Base-by-base conservation (phyloP, 148 eudicot species). In the Pouteria glomerata region DNA sequence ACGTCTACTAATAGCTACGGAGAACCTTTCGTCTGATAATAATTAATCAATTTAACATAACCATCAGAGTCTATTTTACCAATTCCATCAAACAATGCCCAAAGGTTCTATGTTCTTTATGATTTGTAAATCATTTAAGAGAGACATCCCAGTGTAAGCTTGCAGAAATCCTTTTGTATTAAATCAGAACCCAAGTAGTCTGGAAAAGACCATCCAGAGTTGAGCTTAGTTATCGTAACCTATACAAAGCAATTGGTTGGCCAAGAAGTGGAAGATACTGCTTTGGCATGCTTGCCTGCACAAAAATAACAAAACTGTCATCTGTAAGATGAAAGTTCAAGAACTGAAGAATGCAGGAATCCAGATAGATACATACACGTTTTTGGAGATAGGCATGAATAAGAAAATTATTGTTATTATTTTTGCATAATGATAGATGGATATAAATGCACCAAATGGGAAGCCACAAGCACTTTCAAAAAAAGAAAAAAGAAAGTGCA, bases 211-310 rank as follows among this genome's bases (percentile, higher is more conserved):
- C 23, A 21, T 41, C 34, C 6, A 13, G 42, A 50, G 57, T 1
- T 70, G 53, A 71, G 55, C 27, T 66, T 61, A 53, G 70, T 60
- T 15, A 61, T 44, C 29, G 39, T 68, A 27, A 92, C 99, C 99
- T 95, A 76, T 89, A 85, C 79, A 95, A 81, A 58, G 99, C 99
- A 86, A 95, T 92, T 41, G 97, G 94, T 71, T 95, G 89, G 75
- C 88, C 96, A 70, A 86, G 68, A 72, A 95, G 97, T 16, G 94
- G 94, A 81, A 95, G 99, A 84, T 95, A 95, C 82, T 95, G 99
- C 91, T 95, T 95, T 56, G 99, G 99, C 97, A 92, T 92, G 86
- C 75, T 90, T 71, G 97, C 97, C 97, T 24, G 52, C 75, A 85
- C 33, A 78, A 85, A 86, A 66, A 79, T 55, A 82, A 65, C 34